These are phyloP conservation scores for Diaporthe citrichinensis DNA, from an alignment of 2,329 filamentous ascomycete species.

Conservation along the genomic window DNA sequence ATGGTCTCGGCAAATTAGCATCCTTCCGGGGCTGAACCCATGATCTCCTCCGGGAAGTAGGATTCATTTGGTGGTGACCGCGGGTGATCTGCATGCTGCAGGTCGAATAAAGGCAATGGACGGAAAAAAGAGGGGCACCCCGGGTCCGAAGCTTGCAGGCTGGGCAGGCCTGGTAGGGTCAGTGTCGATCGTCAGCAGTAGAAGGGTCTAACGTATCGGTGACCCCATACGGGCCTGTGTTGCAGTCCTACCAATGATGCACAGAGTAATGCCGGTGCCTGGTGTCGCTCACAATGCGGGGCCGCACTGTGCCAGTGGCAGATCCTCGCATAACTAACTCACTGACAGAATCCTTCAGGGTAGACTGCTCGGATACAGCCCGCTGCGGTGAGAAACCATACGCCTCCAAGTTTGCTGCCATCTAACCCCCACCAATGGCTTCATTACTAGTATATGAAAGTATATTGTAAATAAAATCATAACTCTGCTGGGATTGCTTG, in stretches of 20 bases:
- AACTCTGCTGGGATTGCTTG: no score
- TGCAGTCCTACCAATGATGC: neutral
- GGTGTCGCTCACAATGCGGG: neutral
- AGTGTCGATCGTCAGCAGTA: conserved; percentile 6
- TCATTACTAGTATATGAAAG: no score
- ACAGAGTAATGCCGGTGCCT: neutral
- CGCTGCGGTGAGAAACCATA: no score
- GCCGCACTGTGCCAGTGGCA: neutral
- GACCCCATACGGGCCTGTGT: neutral
- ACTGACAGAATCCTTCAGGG: no score
- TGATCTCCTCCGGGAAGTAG: neutral
- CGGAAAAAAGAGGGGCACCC: neutral
- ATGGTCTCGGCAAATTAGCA: neutral
- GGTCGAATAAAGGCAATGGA: neutral
- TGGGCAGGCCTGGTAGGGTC: neutral
- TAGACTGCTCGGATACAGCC: no score
- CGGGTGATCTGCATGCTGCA: conserved; percentile 10
- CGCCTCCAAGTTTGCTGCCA: no score
- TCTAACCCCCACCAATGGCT: no score
- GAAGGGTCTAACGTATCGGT: neutral
- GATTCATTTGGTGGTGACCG: neutral
- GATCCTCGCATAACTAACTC: no score
- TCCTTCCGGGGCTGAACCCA: conserved; percentile 2
- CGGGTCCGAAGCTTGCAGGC: neutral
- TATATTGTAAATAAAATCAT: no score